Conservation (phyloP, 768 basidiomycete species). For the Trametes meyenii region DNA sequence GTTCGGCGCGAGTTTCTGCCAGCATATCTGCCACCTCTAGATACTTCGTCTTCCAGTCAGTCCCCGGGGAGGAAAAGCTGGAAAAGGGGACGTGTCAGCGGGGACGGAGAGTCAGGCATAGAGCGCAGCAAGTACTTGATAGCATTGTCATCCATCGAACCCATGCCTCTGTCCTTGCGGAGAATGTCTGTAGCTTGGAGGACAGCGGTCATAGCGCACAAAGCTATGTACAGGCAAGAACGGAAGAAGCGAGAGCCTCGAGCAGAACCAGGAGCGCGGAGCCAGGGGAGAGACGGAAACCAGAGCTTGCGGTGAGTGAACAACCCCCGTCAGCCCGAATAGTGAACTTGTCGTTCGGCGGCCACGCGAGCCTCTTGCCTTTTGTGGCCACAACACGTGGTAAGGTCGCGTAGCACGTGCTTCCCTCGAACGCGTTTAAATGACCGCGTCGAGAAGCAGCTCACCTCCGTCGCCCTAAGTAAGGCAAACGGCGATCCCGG, state of each 20-base stretch:
- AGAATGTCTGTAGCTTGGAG: slow-evolving; percentile 62
- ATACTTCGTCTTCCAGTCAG: slow-evolving; percentile 81
- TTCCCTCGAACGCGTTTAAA: neutral
- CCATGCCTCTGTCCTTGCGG: slow-evolving; percentile 59
- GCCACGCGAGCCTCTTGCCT: slow-evolving; percentile 30
- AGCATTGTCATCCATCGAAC: slow-evolving; percentile 65
- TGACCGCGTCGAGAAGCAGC: no score
- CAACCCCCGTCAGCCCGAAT: slow-evolving; percentile 24
- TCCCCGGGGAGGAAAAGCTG: slow-evolving; percentile 52
- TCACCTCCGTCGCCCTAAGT: neutral
- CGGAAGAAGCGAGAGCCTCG: slow-evolving; percentile 15
- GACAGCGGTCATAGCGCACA: slow-evolving; percentile 48
- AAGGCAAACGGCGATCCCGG: neutral
- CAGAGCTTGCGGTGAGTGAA: slow-evolving; percentile 23
- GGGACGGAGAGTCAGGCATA: slow-evolving; percentile 7
- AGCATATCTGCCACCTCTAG: slow-evolving; percentile 85
- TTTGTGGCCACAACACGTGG: slow-evolving; percentile 18
- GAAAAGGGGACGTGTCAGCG: slow-evolving; percentile 39
- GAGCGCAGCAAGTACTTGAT: slow-evolving; percentile 48
- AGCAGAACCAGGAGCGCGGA: slow-evolving; percentile 16
- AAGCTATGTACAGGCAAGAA: slow-evolving; percentile 24
- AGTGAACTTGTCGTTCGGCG: slow-evolving; percentile 28
- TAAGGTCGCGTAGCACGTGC: slow-evolving; percentile 15
- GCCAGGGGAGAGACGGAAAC: slow-evolving; percentile 9
- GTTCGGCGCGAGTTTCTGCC: slow-evolving; percentile 79